Evolutionary conservation across 192 early-diverging fungal species (phyloP).

Genomic region (Anaeromyces robustus): DNA sequence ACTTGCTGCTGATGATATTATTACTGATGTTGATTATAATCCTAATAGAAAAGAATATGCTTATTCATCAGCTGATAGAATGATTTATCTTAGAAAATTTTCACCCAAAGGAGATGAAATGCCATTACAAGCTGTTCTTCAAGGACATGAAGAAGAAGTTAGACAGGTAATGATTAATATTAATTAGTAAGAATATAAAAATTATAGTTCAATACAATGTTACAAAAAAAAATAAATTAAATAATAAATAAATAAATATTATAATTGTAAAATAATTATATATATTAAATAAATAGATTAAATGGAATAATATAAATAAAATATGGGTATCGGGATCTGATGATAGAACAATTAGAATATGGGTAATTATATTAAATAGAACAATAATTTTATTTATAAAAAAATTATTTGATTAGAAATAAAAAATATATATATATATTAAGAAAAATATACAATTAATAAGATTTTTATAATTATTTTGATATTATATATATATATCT

Average conservation of each 20-base stretch:
- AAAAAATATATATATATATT: background rate
- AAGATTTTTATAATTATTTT: no score
- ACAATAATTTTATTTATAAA: no score
- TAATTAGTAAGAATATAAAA: no score
- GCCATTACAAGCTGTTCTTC: constrained; percentile 26
- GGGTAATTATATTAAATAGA: constrained; percentile 10
- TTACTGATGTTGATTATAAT: constrained; percentile 29
- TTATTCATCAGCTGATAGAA: constrained; percentile 31
- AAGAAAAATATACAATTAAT: no score
- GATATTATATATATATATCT: no score
- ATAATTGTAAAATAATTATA: background rate
- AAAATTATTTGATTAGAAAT: no score
- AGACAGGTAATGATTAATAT: constrained; percentile 31
- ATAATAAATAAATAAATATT: background rate
- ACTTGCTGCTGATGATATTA: constrained; percentile 39
- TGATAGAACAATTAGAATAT: constrained; percentile 38
- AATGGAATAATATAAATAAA: constrained; percentile 21
- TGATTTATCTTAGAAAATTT: constrained; percentile 31
- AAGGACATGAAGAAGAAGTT: constrained; percentile 47
- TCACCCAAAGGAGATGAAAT: constrained; percentile 33
- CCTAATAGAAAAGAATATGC: constrained; percentile 33
- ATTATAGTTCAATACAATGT: background rate
- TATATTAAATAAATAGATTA: constrained; percentile 11
- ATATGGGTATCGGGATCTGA: constrained; percentile 47
- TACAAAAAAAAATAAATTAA: background rate